Conservation (phyloP, 2,329 filamentous ascomycete species). For the Cordyceps javanica region DNA sequence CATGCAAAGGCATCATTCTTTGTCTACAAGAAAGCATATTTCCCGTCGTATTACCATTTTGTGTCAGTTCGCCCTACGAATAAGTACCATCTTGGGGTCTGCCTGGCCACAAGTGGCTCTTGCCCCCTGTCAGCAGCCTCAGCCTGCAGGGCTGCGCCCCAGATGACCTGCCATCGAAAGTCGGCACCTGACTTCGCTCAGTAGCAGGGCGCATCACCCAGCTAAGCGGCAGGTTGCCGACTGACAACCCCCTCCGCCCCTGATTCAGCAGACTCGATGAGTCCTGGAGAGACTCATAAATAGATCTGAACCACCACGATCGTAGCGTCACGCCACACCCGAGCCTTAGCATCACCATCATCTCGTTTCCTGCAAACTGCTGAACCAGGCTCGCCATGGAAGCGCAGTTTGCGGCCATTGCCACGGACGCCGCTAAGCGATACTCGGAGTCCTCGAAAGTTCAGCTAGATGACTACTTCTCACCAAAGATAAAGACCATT, state of each 20-base stretch:
- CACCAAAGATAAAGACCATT: slow-evolving; percentile 27
- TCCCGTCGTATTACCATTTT: not conserved
- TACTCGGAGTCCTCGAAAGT: slow-evolving; percentile 25
- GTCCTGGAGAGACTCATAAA: not conserved
- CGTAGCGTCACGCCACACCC: slow-evolving; percentile 4
- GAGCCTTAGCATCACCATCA: not conserved
- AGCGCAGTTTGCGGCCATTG: slow-evolving; percentile 22
- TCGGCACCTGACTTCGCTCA: slow-evolving; percentile 1
- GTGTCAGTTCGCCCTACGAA: not conserved
- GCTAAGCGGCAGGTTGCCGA: not conserved
- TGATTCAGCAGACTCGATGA: not conserved
- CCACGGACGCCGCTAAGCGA: slow-evolving; percentile 28
- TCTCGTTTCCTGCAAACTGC: not conserved
- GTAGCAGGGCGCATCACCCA: not conserved
- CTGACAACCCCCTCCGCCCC: not conserved
- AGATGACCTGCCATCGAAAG: slow-evolving; percentile 6
- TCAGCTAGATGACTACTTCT: slow-evolving; percentile 25
- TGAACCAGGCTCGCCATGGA: slow-evolving; percentile 4
- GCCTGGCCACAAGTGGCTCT: not conserved
- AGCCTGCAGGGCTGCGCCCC: not conserved
- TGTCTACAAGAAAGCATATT: not conserved
- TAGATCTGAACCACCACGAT: slow-evolving; percentile 1
- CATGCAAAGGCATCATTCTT: not conserved
- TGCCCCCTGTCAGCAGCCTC: slow-evolving; percentile 6
- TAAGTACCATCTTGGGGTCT: not conserved